A percentile compares a stretch with the other conserved stretches of the same genome.
Evolutionary conservation across 768 basidiomycete species (phyloP).

Genomic region (Termitomyces sp.): DNA sequence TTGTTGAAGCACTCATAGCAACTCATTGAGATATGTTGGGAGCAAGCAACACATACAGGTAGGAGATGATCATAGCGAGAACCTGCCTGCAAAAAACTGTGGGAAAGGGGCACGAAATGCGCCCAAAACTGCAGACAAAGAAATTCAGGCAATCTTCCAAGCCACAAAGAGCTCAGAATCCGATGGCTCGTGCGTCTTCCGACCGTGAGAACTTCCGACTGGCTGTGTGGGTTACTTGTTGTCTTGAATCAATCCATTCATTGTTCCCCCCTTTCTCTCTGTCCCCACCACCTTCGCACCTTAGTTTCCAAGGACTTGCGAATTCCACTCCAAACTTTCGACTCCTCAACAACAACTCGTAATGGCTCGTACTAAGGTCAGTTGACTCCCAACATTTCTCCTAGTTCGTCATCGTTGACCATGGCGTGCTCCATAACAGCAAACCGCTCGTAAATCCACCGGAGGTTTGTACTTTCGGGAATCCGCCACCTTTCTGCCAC

Average conservation of each 20-base stretch:
- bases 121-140: conserved; percentile 22
- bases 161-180: conserved; percentile 41
- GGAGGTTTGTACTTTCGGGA: conserved; percentile 60
- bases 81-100: conserved; percentile 16
- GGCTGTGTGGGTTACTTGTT: conserved; percentile 30
- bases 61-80: neutral
- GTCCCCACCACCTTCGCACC: conserved; percentile 28
- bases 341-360: conserved; percentile 16
- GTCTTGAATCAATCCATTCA: conserved; percentile 24
- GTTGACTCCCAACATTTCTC: conserved; percentile 9
- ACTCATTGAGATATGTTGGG: conserved; percentile 9
- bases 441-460: conserved; percentile 99
- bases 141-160: conserved; percentile 40
- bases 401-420: conserved; percentile 17
- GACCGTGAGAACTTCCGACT: conserved; percentile 42
- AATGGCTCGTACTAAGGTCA: conserved; percentile 90
- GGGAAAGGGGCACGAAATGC: conserved; percentile 9
- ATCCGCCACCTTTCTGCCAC: conserved; percentile 14
- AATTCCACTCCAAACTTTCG: conserved; percentile 18
- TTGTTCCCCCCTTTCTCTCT: conserved; percentile 30
- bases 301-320: conserved; percentile 16
- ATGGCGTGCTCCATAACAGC: conserved; percentile 45
- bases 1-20: conserved; percentile 14
- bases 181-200: conserved; percentile 43
- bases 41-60: conserved; percentile 10